Evolutionary conservation across 495 filamentous ascomycete genomes (phyloP).

Genomic region (Tuber magnatum): DNA sequence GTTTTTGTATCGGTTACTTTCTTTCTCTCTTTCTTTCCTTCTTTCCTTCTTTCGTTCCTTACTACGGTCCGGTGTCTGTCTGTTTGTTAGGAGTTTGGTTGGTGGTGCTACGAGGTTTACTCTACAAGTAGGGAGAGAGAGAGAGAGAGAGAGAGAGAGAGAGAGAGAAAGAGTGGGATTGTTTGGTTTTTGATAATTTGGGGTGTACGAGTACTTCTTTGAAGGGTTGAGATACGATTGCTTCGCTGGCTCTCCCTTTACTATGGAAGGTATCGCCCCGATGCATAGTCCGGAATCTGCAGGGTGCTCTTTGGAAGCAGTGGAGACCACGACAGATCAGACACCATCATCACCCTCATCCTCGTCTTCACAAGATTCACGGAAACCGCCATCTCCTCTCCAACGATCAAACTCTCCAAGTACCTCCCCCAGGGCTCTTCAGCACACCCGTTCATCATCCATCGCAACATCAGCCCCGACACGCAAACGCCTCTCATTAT

Average conservation of each 20-base stretch:
- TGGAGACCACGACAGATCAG: constrained; percentile 4
- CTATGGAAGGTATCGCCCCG: constrained; percentile 29
- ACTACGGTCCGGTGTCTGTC: neutral
- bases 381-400: constrained; percentile 13
- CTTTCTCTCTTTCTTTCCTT: neutral
- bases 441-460: constrained; percentile 23
- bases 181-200: constrained; percentile 4
- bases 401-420: constrained; percentile 21
- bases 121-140: too few relatives aligned
- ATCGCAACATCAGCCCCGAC: constrained; percentile 26
- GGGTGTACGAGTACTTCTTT: neutral
- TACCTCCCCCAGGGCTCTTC: neutral
- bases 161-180: neutral
- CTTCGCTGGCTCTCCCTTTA: neutral
- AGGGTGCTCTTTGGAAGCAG: neutral
- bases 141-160: too few relatives aligned
- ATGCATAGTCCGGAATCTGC: constrained; percentile 16
- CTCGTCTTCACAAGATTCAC: constrained; percentile 15
- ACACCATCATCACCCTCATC: constrained; percentile 13
- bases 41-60: neutral
- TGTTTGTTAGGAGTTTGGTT: neutral
- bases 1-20: neutral
- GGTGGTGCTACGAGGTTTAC: neutral
- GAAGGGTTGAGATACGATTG: neutral
- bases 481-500: constrained; percentile 37